phyloP scores from a whole-genome alignment of 1,284 basidiomycete genomes.

The Rhodotorula sp. region DNA sequence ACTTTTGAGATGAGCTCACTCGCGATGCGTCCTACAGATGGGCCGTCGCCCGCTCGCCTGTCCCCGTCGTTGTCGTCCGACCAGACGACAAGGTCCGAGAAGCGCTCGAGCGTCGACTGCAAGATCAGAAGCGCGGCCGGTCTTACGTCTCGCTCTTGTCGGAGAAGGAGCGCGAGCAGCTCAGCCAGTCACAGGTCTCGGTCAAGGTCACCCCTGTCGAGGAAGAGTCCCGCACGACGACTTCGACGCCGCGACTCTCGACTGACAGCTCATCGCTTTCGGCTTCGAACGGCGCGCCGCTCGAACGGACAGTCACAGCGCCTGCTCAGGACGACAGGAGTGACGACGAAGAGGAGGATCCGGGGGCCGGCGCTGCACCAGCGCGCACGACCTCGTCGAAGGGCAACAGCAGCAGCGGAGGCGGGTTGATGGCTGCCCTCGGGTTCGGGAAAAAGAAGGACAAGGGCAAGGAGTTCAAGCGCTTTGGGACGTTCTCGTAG shows the following conservation, averaged over 20 bases:
- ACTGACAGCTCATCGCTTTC: neutral
- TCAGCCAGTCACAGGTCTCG: neutral
- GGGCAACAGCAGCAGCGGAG: neutral
- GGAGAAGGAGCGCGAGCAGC: neutral
- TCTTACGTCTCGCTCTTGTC: conserved; percentile 35
- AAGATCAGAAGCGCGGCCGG: conserved; percentile 31
- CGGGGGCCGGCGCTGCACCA: neutral
- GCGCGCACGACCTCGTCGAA: neutral
- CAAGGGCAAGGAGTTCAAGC: conserved; percentile 30
- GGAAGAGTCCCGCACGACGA: too few species aligned
- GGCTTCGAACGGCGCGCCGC: neutral
- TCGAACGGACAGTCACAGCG: conserved; percentile 28
- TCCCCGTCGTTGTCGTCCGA: conserved; percentile 84
- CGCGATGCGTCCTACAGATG: conserved; percentile 52
- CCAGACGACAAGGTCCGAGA: conserved; percentile 42
- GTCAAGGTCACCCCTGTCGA: too few species aligned
- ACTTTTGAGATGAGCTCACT: neutral
- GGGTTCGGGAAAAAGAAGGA: conserved; percentile 29
- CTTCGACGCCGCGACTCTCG: too few species aligned
- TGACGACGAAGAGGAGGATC: neutral
- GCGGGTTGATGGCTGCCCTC: neutral
- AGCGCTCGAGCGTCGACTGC: conserved; percentile 32
- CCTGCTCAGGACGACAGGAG: conserved; percentile 12
- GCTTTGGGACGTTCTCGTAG: conserved; percentile 30
- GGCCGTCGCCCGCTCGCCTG: conserved; percentile 81